phyloP scores from a whole-genome alignment of 2,329 filamentous ascomycete species.

The Aspergillus versicolor region DNA sequence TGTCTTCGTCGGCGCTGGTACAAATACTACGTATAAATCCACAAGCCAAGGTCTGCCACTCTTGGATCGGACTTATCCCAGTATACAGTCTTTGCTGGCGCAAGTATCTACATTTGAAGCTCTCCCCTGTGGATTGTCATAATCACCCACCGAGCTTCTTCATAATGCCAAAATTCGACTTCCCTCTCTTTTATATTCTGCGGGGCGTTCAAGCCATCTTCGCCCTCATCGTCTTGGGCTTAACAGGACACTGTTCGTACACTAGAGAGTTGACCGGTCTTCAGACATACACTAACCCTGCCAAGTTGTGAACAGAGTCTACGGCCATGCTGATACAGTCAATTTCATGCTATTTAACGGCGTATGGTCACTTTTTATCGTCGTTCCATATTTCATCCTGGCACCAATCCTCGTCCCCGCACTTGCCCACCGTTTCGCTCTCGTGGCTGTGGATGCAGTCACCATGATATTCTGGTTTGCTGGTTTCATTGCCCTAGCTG shows the following conservation, averaged over 20 bases:
- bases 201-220: slow-evolving; percentile 68
- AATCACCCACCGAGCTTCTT: neutral
- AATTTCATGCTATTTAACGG: slow-evolving; percentile 79
- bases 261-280: neutral
- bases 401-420: slow-evolving; percentile 62
- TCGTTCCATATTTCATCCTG: slow-evolving; percentile 67
- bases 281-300: neutral
- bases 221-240: slow-evolving; percentile 70
- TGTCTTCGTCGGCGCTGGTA: neutral
- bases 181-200: slow-evolving; percentile 41
- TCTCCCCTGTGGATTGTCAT: neutral
- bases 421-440: slow-evolving; percentile 62
- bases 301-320: slow-evolving; percentile 55
- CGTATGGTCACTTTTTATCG: slow-evolving; percentile 71
- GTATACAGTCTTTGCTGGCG: neutral
- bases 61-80: neutral
- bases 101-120: neutral
- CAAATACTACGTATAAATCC: neutral
- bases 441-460: slow-evolving; percentile 66
- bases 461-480: slow-evolving; percentile 90
- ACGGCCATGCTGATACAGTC: slow-evolving; percentile 48
- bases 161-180: slow-evolving; percentile 3
- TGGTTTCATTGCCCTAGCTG: slow-evolving; percentile 75
- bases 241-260: slow-evolving; percentile 69
- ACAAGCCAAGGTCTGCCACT: neutral